These are phyloP conservation scores for Sordariomycetes sp. DNA, from an alignment of 2,329 filamentous ascomycete genomes.

Conservation along the genomic window DNA sequence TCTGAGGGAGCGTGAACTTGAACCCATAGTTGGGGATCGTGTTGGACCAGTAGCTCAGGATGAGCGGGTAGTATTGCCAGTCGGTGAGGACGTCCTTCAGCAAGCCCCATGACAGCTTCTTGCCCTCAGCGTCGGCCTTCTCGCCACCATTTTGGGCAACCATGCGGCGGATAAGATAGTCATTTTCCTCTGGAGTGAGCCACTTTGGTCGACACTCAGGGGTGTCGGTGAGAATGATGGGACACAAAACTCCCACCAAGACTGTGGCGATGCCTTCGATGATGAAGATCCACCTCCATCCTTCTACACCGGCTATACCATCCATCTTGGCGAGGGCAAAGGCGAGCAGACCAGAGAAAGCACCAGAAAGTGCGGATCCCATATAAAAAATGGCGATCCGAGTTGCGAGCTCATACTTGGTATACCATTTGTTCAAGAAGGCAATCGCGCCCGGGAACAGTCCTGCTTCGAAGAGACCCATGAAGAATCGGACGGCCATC, in stretches of 20 bases:
- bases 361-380: conserved; percentile 69
- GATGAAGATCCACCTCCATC: conserved; percentile 60
- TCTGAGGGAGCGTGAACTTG: conserved; percentile 3
- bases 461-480: conserved; percentile 7
- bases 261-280: conserved; percentile 63
- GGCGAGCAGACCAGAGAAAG: conserved; percentile 64
- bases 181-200: not conserved
- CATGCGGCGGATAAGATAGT: not conserved
- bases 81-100: not conserved
- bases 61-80: too few species aligned
- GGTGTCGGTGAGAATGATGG: conserved; percentile 30
- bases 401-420: conserved; percentile 8
- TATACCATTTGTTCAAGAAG: conserved; percentile 1
- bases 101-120: not conserved
- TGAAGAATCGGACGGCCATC: not conserved
- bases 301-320: conserved; percentile 47
- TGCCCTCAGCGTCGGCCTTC: not conserved
- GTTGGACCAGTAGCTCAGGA: conserved; percentile 2
- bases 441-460: conserved; percentile 6
- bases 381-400: conserved; percentile 67
- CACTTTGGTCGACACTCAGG: conserved; percentile 7
- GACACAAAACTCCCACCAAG: conserved; percentile 50
- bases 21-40: conserved; percentile 1
- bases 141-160: not conserved
- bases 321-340: conserved; percentile 63